Evolutionary conservation across 352 stramenopile genomes (phyloP).

Genomic region (Phytophthora crassamura): DNA sequence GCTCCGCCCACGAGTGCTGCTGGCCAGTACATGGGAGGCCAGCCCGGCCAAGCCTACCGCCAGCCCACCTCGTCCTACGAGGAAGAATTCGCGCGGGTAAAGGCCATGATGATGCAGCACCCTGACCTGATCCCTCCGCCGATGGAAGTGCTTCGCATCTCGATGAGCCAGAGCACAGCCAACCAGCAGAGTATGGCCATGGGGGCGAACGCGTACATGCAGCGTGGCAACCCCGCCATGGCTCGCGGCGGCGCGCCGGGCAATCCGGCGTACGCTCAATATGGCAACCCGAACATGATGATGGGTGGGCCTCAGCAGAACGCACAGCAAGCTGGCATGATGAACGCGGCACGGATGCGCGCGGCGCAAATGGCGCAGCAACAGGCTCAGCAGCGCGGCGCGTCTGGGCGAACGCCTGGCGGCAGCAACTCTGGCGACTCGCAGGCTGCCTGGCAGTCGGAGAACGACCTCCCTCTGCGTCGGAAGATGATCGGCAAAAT

Average conservation of each 20-base stretch:
- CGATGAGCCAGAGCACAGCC: conserved; percentile 72
- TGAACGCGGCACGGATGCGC: conserved; percentile 58
- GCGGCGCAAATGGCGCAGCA: conserved; percentile 47
- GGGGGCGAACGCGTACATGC: conserved; percentile 67
- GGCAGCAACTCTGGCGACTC: conserved; percentile 45
- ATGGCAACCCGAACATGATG: conserved; percentile 79
- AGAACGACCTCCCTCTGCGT: conserved; percentile 86
- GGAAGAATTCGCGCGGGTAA: conserved; percentile 87
- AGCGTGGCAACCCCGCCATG: conserved; percentile 67
- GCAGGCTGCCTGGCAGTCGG: conserved; percentile 86
- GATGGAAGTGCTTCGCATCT: conserved; percentile 88
- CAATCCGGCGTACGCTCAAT: conserved; percentile 59
- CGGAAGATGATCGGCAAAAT: conserved; percentile 94
- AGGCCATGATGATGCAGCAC: conserved; percentile 91
- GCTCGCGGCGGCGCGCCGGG: conserved; percentile 46
- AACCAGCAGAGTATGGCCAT: conserved; percentile 70
- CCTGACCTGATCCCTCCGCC: conserved; percentile 86
- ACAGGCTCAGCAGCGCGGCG: conserved; percentile 60
- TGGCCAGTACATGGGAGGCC: conserved; percentile 68
- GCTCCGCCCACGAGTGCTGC: conserved; percentile 43
- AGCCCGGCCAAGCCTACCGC: conserved; percentile 59
- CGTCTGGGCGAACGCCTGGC: conserved; percentile 42
- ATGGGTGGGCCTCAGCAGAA: conserved; percentile 44
- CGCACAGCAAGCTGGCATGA: conserved; percentile 42
- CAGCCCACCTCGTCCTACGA: conserved; percentile 77